Base-by-base conservation (phyloP, 2,329 filamentous ascomycete species). In the Cordyceps tenuipes region DNA sequence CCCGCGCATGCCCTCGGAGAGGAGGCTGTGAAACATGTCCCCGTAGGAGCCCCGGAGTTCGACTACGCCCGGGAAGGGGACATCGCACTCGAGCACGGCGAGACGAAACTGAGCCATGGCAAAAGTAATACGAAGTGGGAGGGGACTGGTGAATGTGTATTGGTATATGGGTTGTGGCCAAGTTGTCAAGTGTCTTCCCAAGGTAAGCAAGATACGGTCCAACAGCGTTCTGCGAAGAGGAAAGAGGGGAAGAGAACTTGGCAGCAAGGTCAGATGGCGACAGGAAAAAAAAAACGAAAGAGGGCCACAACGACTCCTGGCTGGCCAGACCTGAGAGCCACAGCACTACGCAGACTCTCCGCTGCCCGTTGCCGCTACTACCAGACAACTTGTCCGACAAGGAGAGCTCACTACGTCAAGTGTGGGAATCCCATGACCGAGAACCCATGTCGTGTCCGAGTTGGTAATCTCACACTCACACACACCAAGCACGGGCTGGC, bases 71-170 rank as follows among this genome's bases (percentile, higher is more conserved):
- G 68, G 65, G 17, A 72, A 64, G 17, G 70, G 70, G 5, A 68
- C 69, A 57, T 73, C 71, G 60, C 69, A 71, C 53, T 72, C 70
- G 4, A 73, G 60, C 2, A 73, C 63, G 15, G 69, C 53, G 41
- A 59, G 57, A 46, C 53, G 57, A 49, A 55, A 57, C 34, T 53
- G 62, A 9, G 75, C 46, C 61, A 60, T 60, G 36, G 57, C 39
- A 55, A 17, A 12, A 46, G 6, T 41, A 56, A 17, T 56, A 23
- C 44, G 15, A 9, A 17, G 44, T 19, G 21, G n/a, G 5, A 7
- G 36, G 4, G 15, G n/a, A 10, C 34, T 53, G 36, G n/a, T 48
- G 19, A 41, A 31, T 41, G 13, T 41, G 43, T 41, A 19, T 15
- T 44, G 13, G 52, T 44, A 19, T 15, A 19, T 29, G 17, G 36